Evolutionary conservation across 1,284 basidiomycete genomes (phyloP).

Genomic region (Malassezia globosa): DNA sequence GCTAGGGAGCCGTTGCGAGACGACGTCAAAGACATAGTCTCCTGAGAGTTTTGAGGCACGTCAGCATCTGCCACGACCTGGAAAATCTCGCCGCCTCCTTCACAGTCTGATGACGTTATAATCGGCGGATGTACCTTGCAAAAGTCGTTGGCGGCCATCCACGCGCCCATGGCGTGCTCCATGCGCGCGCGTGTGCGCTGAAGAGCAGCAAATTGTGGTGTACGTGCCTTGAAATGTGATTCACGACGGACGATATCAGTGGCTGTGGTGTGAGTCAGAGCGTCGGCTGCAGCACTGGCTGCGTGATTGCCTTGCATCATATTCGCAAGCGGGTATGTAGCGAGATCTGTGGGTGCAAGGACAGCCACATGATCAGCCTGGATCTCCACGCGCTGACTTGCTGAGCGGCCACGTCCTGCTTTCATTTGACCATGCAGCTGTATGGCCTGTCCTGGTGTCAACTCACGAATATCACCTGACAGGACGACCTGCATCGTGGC

Average conservation of each 20-base stretch:
- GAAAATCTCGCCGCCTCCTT: constrained; percentile 94
- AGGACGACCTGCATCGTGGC: constrained; percentile 35
- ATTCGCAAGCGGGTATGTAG: constrained; percentile 16
- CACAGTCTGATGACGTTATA: constrained; percentile 81
- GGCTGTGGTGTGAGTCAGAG: constrained; percentile 1
- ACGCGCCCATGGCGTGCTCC: constrained; percentile 11
- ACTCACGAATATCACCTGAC: constrained; percentile 11
- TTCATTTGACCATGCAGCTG: constrained; percentile 21
- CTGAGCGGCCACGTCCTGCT: constrained; percentile 21
- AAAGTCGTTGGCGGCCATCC: constrained; percentile 56
- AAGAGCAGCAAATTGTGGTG: constrained; percentile 8
- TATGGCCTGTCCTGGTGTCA: constrained; percentile 31
- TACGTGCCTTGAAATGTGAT: constrained; percentile 16
- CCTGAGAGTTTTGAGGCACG: not conserved
- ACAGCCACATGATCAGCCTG: constrained; percentile 17
- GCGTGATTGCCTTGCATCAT: constrained; percentile 2
- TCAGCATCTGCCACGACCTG: constrained; percentile 53
- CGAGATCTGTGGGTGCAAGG: constrained; percentile 22
- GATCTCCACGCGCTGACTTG: constrained; percentile 31
- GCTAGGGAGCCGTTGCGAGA: too few species aligned
- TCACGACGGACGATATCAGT: constrained; percentile 17
- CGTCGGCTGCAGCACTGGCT: not conserved
- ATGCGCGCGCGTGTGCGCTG: constrained; percentile 13
- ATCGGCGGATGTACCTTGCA: constrained; percentile 71
- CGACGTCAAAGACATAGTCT: not conserved